phyloP scores from a whole-genome alignment of 2,329 filamentous ascomycete genomes.

The Lasiodiplodia hormozganensis region DNA sequence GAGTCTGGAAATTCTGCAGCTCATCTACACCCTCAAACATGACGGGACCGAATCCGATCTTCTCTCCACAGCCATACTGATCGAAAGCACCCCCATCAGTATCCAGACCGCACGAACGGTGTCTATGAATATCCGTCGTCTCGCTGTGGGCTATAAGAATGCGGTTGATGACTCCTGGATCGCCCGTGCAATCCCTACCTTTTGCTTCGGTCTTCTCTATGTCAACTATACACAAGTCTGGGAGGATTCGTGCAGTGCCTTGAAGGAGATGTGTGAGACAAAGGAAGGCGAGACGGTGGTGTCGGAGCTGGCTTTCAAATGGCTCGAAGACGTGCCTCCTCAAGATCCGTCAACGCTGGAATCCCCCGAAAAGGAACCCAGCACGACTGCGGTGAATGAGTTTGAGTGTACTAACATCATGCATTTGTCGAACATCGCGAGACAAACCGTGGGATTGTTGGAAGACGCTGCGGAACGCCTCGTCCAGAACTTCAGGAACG shows the following conservation, averaged over 20 bases:
- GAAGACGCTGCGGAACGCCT: slow-evolving; percentile 57
- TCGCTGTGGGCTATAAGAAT: slow-evolving; percentile 69
- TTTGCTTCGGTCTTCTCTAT: slow-evolving; percentile 88
- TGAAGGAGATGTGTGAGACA: slow-evolving; percentile 76
- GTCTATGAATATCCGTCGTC: slow-evolving; percentile 83
- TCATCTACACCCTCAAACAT: slow-evolving; percentile 58
- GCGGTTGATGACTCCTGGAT: slow-evolving; percentile 69
- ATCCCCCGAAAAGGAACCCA: background rate
- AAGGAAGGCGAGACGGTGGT: slow-evolving; percentile 76
- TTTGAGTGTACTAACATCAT: slow-evolving; percentile 85
- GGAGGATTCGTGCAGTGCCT: slow-evolving; percentile 78
- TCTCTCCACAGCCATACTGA: slow-evolving; percentile 72
- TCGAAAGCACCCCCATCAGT: slow-evolving; percentile 80
- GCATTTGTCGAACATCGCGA: slow-evolving; percentile 59
- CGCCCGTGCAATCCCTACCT: slow-evolving; percentile 75
- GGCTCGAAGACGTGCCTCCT: slow-evolving; percentile 60
- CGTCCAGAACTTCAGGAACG: slow-evolving; percentile 67
- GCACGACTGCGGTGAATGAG: slow-evolving; percentile 59
- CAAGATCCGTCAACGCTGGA: slow-evolving; percentile 32
- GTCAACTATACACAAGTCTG: slow-evolving; percentile 84
- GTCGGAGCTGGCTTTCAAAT: slow-evolving; percentile 75
- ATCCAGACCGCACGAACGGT: slow-evolving; percentile 78
- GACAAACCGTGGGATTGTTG: slow-evolving; percentile 41
- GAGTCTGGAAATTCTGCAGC: slow-evolving; percentile 74
- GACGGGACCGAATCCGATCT: slow-evolving; percentile 59